Evolutionary conservation across 345 rosid genomes (phyloP).

Genomic region (Bruguiera sexangula): DNA sequence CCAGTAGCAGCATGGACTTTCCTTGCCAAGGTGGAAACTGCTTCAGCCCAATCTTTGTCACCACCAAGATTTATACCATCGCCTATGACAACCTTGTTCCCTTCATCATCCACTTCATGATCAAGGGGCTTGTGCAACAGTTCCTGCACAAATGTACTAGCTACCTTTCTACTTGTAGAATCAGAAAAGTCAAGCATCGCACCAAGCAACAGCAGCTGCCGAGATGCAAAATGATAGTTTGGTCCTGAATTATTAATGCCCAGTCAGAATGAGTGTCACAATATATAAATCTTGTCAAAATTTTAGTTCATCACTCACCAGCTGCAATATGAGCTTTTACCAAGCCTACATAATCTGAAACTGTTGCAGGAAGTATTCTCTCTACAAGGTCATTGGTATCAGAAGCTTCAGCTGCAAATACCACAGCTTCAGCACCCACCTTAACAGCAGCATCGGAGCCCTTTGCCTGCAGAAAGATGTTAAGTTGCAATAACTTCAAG

Average conservation of each 20-base stretch:
- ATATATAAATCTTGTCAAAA: not conserved
- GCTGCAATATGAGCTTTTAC: conserved; percentile 86
- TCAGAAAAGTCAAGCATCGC: conserved; percentile 92
- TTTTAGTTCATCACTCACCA: conserved; percentile 45
- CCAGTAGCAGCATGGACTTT: conserved; percentile 80
- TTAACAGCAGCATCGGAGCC: conserved; percentile 88
- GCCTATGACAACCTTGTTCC: conserved; percentile 70
- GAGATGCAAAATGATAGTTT: conserved; percentile 69
- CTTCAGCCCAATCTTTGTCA: conserved; percentile 85
- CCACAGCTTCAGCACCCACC: conserved; percentile 82
- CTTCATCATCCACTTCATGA: conserved; percentile 71
- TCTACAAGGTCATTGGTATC: conserved; percentile 82
- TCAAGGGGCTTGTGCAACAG: conserved; percentile 70
- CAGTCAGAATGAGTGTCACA: conserved; percentile 20
- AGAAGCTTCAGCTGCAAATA: conserved; percentile 93
- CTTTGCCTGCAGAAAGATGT: conserved; percentile 53
- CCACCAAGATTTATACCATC: conserved; percentile 94
- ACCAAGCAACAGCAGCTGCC: conserved; percentile 88
- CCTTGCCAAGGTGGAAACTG: conserved; percentile 65
- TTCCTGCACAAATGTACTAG: conserved; percentile 71
- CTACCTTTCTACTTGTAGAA: conserved; percentile 71
- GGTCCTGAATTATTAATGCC: conserved; percentile 55
- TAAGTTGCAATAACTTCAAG: not conserved
- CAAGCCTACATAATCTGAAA: conserved; percentile 72
- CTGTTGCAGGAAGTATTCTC: conserved; percentile 74